phyloP scores from a whole-genome alignment of 2,329 filamentous ascomycete species.

The Pseudocercospora cruenta region DNA sequence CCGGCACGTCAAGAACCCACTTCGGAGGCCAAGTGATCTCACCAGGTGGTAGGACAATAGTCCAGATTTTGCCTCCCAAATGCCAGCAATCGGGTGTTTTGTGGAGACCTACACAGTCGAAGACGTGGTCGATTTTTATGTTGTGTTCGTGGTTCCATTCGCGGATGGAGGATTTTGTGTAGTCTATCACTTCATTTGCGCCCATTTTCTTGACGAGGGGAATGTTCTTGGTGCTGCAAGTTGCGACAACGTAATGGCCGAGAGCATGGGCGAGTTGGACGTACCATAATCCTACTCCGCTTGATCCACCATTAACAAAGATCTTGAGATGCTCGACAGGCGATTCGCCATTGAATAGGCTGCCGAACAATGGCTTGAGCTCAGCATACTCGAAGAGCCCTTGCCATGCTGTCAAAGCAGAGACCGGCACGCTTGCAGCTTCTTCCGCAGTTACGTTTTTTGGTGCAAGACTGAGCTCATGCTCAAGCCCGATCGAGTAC shows the following conservation, averaged over 20 bases:
- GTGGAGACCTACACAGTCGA: constrained; percentile 6
- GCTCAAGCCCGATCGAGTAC: constrained; percentile 4
- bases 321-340: constrained; percentile 50
- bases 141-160: constrained; percentile 47
- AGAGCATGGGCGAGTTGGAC: constrained; percentile 67
- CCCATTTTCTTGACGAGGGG: constrained; percentile 62
- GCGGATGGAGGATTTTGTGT: constrained; percentile 56
- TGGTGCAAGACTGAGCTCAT: constrained; percentile 16
- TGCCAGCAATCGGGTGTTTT: background rate
- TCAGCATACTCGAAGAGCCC: constrained; percentile 9
- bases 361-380: constrained; percentile 31
- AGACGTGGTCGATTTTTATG: constrained; percentile 10
- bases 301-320: constrained; percentile 67
- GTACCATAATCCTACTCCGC: constrained; percentile 62
- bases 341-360: constrained; percentile 37
- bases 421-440: constrained; percentile 42
- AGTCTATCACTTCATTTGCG: constrained; percentile 67
- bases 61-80: background rate
- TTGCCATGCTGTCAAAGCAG: constrained; percentile 46
- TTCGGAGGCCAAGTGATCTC: background rate
- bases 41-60: constrained; percentile 1
- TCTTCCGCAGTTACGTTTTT: constrained; percentile 42
- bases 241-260: constrained; percentile 62
- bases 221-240: constrained; percentile 62
- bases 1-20: background rate